phyloP scores from a whole-genome alignment of 2,329 filamentous ascomycete species.

The Botrytis elliptica region DNA sequence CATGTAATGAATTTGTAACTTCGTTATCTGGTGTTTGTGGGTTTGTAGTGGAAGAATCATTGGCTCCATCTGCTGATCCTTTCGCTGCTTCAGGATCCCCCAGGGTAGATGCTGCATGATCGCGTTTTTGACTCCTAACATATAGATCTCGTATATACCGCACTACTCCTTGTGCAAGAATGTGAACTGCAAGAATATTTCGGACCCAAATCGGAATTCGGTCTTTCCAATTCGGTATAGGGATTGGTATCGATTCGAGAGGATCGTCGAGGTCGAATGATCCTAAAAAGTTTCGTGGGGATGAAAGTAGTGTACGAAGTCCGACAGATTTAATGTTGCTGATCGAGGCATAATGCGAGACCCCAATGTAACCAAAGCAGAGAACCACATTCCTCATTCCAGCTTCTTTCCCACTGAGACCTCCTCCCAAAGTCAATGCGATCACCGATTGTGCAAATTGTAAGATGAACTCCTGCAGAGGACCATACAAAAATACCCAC shows the following conservation, averaged over 20 bases:
- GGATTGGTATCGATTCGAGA: slow-evolving; percentile 44
- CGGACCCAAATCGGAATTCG: slow-evolving; percentile 64
- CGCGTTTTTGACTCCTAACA: slow-evolving; percentile 57
- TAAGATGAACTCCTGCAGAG: slow-evolving; percentile 82
- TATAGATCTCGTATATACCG: slow-evolving; percentile 70
- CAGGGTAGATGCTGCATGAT: slow-evolving; percentile 47
- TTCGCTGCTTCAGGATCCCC: slow-evolving; percentile 65
- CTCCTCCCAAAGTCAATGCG: slow-evolving; percentile 83
- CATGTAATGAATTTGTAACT: slow-evolving; percentile 29
- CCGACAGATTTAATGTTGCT: slow-evolving; percentile 33
- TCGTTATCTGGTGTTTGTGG: slow-evolving; percentile 33
- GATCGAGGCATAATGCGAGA: slow-evolving; percentile 36
- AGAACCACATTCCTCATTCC: slow-evolving; percentile 70
- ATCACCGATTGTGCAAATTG: slow-evolving; percentile 93
- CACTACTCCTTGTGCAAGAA: slow-evolving; percentile 70
- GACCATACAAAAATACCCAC: slow-evolving; percentile 85
- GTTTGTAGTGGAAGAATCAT: slow-evolving; percentile 39
- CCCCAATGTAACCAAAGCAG: slow-evolving; percentile 64
- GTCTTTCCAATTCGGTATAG: slow-evolving; percentile 52
- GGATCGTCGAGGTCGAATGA: slow-evolving; percentile 45
- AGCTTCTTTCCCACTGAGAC: slow-evolving; percentile 65
- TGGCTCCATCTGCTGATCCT: slow-evolving; percentile 50
- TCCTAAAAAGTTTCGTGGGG: slow-evolving; percentile 30
- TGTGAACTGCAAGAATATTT: slow-evolving; percentile 70
- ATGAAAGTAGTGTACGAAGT: slow-evolving; percentile 35